Evolutionary conservation across 768 basidiomycete genomes (phyloP).

Genomic region (Mycena indigotica): DNA sequence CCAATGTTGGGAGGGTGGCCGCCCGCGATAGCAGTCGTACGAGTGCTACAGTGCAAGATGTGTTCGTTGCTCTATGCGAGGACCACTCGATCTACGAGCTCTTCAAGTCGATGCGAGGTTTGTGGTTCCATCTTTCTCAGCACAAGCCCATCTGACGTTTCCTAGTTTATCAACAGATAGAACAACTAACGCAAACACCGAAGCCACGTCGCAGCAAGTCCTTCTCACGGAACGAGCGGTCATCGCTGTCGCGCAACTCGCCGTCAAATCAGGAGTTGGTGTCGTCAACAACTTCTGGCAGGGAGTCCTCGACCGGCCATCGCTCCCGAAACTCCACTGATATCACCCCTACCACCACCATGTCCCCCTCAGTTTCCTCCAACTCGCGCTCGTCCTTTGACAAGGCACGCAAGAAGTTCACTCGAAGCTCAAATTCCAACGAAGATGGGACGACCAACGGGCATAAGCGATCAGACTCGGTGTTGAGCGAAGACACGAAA

Average conservation of each 20-base stretch:
- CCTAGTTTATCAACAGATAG: constrained; percentile 79
- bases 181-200: constrained; percentile 59
- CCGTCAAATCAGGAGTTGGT: constrained; percentile 46
- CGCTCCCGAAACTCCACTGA: constrained; percentile 45
- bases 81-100: constrained; percentile 84
- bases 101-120: constrained; percentile 89
- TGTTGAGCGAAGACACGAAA: constrained; percentile 52
- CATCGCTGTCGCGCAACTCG: constrained; percentile 45
- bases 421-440: constrained; percentile 40
- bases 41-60: constrained; percentile 73
- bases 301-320: constrained; percentile 33
- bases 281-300: constrained; percentile 27
- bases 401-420: constrained; percentile 65
- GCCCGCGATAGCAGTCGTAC: constrained; percentile 83
- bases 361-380: constrained; percentile 22
- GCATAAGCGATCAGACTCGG: constrained; percentile 58
- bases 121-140: constrained; percentile 26
- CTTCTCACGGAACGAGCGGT: constrained; percentile 56
- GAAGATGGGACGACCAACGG: constrained; percentile 47
- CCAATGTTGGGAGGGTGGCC: constrained; percentile 81
- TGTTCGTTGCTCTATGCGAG: constrained; percentile 88
- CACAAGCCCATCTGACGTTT: constrained; percentile 26
- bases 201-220: constrained; percentile 71
- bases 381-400: constrained; percentile 62
- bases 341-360: constrained; percentile 22